Conservation (phyloP, 306 rosid genomes). For the Gastrolobium bilobum region DNA sequence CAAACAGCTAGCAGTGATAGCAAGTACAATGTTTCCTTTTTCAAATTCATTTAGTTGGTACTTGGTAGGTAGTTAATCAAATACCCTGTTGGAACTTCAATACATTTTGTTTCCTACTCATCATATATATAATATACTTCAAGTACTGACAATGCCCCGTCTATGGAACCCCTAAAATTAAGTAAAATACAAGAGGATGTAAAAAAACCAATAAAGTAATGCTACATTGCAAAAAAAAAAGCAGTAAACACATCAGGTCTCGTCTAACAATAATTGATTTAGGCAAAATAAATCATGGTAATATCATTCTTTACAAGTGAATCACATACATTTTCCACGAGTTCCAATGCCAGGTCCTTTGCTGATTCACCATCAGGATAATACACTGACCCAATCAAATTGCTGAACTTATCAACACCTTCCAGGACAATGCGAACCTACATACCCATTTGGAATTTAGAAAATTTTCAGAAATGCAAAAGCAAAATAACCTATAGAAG, state of each 20-base stretch:
- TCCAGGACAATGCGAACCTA: constrained; percentile 95
- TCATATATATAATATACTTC: neutral
- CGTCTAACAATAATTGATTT: constrained; percentile 17
- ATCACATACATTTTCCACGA: constrained; percentile 81
- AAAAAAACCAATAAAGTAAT: constrained; percentile 39
- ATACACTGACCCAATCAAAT: constrained; percentile 94
- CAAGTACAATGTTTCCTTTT: constrained; percentile 23
- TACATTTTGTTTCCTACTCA: neutral
- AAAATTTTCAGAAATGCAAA: constrained; percentile 37
- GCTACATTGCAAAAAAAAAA: constrained; percentile 19
- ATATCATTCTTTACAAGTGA: constrained; percentile 29
- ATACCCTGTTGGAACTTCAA: constrained; percentile 3
- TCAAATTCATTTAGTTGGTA: constrained; percentile 23
- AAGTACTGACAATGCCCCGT: neutral
- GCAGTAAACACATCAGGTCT: constrained; percentile 25
- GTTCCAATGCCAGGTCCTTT: constrained; percentile 94
- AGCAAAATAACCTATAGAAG: constrained; percentile 26
- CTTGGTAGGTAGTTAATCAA: neutral
- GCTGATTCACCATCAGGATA: constrained; percentile 97
- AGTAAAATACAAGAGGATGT: constrained; percentile 8
- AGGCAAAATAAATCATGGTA: constrained; percentile 24
- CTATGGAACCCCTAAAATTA: constrained; percentile 28
- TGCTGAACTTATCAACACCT: constrained; percentile 96
- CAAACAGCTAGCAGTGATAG: constrained; percentile 29
- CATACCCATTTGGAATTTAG: constrained; percentile 55